Percentiles rank a stretch among this genome's conserved stretches.
These are phyloP conservation scores for Trypanosomatidae sp. DNA, from an alignment of 208 protist genomes.

Conservation along the genomic window DNA sequence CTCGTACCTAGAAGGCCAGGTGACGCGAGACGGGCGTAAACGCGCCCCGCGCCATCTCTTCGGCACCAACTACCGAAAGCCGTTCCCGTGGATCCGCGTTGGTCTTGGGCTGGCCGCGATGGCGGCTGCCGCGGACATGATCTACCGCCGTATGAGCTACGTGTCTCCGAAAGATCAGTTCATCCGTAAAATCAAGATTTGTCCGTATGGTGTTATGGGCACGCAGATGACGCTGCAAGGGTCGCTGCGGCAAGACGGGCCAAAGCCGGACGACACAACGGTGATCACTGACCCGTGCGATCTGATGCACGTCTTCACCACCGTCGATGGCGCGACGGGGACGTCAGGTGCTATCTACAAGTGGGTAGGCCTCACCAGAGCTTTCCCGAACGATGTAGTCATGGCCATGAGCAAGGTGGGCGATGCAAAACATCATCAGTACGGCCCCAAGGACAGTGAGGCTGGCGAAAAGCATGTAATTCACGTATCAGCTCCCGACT, in stretches of 20 bases:
- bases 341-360: conserved; percentile 88
- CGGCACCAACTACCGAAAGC: conserved; percentile 55
- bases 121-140: conserved; percentile 24
- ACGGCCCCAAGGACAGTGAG: conserved; percentile 40
- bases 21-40: conserved; percentile 69
- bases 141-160: conserved; percentile 56
- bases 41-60: conserved; percentile 76
- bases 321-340: conserved; percentile 48
- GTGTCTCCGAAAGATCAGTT: conserved; percentile 74
- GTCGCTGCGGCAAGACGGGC: conserved; percentile 45
- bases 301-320: conserved; percentile 64
- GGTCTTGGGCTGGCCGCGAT: conserved; percentile 48
- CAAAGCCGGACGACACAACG: conserved; percentile 56
- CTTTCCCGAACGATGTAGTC: conserved; percentile 71
- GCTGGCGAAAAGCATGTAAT: conserved; percentile 59
- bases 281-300: conserved; percentile 77
- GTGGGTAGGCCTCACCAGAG: conserved; percentile 66
- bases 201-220: conserved; percentile 85
- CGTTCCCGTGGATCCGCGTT: conserved; percentile 74
- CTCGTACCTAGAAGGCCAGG: conserved; percentile 38
- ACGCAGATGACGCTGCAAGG: conserved; percentile 77
- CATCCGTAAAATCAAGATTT: conserved; percentile 68
- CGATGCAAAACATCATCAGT: conserved; percentile 73
- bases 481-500: conserved; percentile 83
- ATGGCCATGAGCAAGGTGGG: conserved; percentile 66